A percentile compares a stretch with the other conserved stretches of the same genome.
Evolutionary conservation across 306 rosid species (phyloP).

Genomic region (Medicago lupulina): DNA sequence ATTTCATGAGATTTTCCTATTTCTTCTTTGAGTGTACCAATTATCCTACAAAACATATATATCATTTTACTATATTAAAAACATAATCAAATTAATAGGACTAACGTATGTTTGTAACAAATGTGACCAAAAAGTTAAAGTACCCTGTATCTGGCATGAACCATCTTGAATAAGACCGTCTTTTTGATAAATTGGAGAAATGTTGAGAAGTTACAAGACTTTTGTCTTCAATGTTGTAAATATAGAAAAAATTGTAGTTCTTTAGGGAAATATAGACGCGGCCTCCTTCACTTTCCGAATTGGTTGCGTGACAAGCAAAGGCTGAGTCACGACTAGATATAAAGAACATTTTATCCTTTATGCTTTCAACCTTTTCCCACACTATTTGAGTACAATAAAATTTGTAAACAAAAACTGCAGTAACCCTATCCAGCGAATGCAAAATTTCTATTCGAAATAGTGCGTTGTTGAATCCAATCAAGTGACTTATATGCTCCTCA

Average conservation of each 20-base stretch:
- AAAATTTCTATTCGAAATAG: constrained; percentile 10
- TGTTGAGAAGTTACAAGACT: not conserved
- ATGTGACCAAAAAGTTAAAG: too few species aligned
- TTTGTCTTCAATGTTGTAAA: constrained; percentile 2
- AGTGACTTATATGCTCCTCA: not conserved
- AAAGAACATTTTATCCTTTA: constrained; percentile 3
- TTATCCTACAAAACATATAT: not conserved
- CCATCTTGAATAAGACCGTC: not conserved
- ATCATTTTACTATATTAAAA: not conserved
- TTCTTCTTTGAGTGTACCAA: not conserved
- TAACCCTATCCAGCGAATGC: not conserved
- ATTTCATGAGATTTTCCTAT: not conserved
- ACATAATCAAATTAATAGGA: not conserved
- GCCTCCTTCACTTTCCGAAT: constrained; percentile 10
- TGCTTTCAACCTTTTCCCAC: constrained; percentile 30
- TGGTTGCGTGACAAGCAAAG: not conserved
- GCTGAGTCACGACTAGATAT: not conserved
- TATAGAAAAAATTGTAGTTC: not conserved
- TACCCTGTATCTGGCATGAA: not conserved
- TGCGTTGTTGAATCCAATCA: not conserved
- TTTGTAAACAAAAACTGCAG: not conserved
- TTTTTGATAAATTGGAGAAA: constrained; percentile 3
- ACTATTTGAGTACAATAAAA: not conserved
- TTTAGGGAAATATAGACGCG: not conserved
- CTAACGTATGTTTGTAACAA: not conserved